Base-by-base conservation (phyloP, 441 rosid genomes). In the Euphorbia celastroides region DNA sequence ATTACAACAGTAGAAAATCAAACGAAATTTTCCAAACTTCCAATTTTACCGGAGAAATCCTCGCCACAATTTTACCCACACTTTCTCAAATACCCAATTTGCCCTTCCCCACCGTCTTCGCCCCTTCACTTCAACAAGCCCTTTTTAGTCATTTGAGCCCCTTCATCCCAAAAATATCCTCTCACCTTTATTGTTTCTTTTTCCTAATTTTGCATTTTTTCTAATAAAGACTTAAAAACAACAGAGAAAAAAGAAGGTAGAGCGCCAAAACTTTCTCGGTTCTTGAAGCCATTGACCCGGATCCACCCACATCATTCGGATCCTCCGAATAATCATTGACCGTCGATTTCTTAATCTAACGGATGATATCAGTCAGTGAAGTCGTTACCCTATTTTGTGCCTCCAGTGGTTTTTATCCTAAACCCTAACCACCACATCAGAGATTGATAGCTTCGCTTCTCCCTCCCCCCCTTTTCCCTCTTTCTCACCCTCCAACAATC, bases 341-440 rank as follows among this genome's bases (percentile, higher is more conserved):
- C 90, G 76, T 80, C 68, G 23, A 63, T 55, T 50, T 9, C 1
- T 6, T 10, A 16, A 82, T 87, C 89, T 69, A 77, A 82, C 86
- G 88, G 84, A 46, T 63, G 26, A 17, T 72, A 50, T 62, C 82
- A 48, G 60, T 83, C 83, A 68, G 72, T 38, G 62, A 7, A 56
- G 54, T 60, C 67, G 79, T 65, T 72, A 51, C 65, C 83, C 25
- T 60, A 17, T 11, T 30, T 65, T 30, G 32, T 25, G 51, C 44
- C 22, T 64, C 55, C 0, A 4, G 27, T 28, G 30, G 34, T 41
- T 41, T 70, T 66, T 57, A 69, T 82, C 91, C 76, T 88, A 90
- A 88, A 87, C 98, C 97, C 98, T 88, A 86, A 93, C 77, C 73
- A 69, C 68, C 66, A 27, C 60, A 20, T 31, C 57, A 25, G 28